Evolutionary conservation across 192 early-diverging fungal species (phyloP).

Genomic region (Dissophora ornata): DNA sequence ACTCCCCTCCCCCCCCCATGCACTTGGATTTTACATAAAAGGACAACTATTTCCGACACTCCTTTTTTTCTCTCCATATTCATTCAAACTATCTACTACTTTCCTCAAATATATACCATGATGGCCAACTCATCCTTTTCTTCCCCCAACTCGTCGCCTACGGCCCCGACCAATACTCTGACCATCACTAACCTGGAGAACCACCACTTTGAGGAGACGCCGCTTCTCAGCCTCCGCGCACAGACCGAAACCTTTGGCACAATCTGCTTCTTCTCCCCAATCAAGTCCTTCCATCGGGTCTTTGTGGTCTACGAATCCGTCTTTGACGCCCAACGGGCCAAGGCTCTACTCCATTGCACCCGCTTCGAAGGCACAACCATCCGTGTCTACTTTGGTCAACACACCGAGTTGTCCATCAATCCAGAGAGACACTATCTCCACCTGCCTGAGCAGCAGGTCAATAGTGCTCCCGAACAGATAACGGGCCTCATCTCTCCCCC

Average conservation of each 20-base stretch:
- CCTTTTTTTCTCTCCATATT: too few species aligned
- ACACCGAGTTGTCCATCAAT: slow-evolving; percentile 43
- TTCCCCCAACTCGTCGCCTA: too few species aligned
- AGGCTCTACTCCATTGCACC: slow-evolving; percentile 51
- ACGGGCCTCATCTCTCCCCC: slow-evolving; percentile 29
- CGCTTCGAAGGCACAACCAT: slow-evolving; percentile 46
- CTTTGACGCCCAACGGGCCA: slow-evolving; percentile 56
- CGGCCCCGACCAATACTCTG: too few species aligned
- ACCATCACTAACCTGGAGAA: too few species aligned
- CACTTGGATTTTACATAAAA: too few species aligned
- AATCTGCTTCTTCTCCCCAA: slow-evolving; percentile 62
- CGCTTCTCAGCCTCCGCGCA: slow-evolving; percentile 48
- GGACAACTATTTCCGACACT: too few species aligned
- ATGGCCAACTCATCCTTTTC: too few species aligned
- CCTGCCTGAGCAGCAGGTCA: slow-evolving; percentile 35
- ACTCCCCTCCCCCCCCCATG: too few species aligned
- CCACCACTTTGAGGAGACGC: slow-evolving; percentile 62
- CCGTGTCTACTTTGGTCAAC: slow-evolving; percentile 66
- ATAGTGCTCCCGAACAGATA: too few species aligned
- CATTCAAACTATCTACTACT: too few species aligned
- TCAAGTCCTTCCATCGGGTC: slow-evolving; percentile 64
- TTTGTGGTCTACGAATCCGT: slow-evolving; percentile 65
- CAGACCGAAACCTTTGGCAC: slow-evolving; percentile 57
- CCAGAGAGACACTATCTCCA: slow-evolving; percentile 44
- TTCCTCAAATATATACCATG: too few species aligned